These are phyloP conservation scores for Candida lessepsii DNA, from an alignment of 805 yeast species.

Conservation along the genomic window DNA sequence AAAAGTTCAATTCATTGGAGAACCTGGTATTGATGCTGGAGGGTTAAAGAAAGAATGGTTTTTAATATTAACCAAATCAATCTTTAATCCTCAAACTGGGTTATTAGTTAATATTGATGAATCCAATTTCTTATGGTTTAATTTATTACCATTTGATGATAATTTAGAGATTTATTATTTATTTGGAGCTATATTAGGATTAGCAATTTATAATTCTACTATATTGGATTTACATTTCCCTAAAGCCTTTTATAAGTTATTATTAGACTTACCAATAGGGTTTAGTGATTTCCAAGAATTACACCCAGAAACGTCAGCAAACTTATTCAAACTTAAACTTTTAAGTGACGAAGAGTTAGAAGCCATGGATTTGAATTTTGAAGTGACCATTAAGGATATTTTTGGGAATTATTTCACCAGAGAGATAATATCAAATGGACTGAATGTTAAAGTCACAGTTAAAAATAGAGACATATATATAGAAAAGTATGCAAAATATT, in stretches of 20 bases:
- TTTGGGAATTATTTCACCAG: conserved; percentile 43
- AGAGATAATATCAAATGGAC: conserved; percentile 62
- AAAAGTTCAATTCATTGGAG: conserved; percentile 76
- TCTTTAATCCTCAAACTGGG: conserved; percentile 68
- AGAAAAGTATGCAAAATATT: conserved; percentile 58
- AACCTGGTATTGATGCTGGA: conserved; percentile 95
- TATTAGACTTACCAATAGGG: conserved; percentile 53
- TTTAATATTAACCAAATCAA: conserved; percentile 61
- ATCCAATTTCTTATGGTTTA: conserved; percentile 77
- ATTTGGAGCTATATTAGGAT: conserved; percentile 83
- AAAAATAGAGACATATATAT: conserved; percentile 62
- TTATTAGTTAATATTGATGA: conserved; percentile 66
- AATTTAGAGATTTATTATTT: conserved; percentile 60
- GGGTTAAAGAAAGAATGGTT: conserved; percentile 96
- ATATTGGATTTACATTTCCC: conserved; percentile 83
- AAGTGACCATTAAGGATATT: conserved; percentile 53
- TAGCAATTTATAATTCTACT: conserved; percentile 88
- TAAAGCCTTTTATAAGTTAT: conserved; percentile 67
- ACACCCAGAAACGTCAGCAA: conserved; percentile 60
- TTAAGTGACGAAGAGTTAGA: conserved; percentile 30
- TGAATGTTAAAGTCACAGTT: conserved; percentile 51
- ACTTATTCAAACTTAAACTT: conserved; percentile 29
- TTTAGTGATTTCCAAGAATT: conserved; percentile 66
- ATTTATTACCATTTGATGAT: conserved; percentile 43
- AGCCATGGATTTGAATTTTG: conserved; percentile 57